These are phyloP conservation scores for Phyllosticta ampelicida DNA, from an alignment of 2,329 filamentous ascomycete species.

Conservation along the genomic window DNA sequence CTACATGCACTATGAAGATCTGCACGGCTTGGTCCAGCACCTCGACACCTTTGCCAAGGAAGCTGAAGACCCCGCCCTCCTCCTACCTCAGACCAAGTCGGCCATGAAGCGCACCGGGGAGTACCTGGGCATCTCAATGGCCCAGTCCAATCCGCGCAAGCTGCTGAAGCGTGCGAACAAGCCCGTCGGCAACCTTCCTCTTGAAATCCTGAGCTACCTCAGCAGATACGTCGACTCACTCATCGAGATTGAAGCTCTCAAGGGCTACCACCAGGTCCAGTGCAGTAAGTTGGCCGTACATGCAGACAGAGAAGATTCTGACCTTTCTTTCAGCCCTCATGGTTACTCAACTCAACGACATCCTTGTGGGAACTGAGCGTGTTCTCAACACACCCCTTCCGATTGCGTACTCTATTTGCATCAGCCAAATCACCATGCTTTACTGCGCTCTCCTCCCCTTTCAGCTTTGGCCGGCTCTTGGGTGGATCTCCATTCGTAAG, in stretches of 20 bases:
- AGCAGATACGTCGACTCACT: constrained; percentile 54
- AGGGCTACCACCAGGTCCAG: constrained; percentile 45
- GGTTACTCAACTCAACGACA: constrained; percentile 58
- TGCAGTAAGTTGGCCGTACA: constrained; percentile 25
- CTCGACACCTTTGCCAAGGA: constrained; percentile 63
- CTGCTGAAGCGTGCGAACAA: constrained; percentile 59
- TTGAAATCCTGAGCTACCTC: constrained; percentile 69
- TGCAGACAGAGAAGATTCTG: not conserved
- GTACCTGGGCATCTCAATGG: constrained; percentile 66
- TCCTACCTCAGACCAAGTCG: constrained; percentile 23
- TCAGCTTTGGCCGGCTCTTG: constrained; percentile 55
- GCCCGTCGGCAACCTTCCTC: constrained; percentile 70
- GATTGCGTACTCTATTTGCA: constrained; percentile 72
- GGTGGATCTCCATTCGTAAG: constrained; percentile 59
- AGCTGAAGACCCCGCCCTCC: constrained; percentile 38
- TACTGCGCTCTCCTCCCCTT: constrained; percentile 75
- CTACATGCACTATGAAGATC: constrained; percentile 64
- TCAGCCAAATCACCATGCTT: constrained; percentile 76
- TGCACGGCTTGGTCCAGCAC: constrained; percentile 57
- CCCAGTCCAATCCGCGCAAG: constrained; percentile 68
- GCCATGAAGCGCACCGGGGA: constrained; percentile 57
- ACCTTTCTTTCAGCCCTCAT: constrained; percentile 38
- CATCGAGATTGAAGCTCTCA: constrained; percentile 35
- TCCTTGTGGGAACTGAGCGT: constrained; percentile 61
- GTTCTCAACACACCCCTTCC: constrained; percentile 75